phyloP scores from a whole-genome alignment of 192 early-diverging fungal genomes.

The Gigaspora rosea region DNA sequence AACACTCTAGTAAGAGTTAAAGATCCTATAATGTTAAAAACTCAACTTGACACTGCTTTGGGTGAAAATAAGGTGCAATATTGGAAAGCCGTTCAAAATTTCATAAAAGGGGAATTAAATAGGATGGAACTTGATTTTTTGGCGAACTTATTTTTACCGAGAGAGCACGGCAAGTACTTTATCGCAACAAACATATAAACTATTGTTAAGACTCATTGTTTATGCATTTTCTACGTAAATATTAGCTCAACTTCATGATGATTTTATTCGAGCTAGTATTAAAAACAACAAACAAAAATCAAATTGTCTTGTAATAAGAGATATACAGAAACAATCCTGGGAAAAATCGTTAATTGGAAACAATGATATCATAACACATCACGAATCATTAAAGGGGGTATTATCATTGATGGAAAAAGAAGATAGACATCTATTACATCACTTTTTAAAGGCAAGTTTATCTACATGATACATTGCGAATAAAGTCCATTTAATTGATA shows the following conservation, averaged over 20 bases:
- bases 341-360: neutral
- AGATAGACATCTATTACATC: neutral
- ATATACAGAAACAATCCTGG: neutral
- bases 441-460: neutral
- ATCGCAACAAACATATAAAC: neutral
- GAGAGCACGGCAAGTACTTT: neutral
- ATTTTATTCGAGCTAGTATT: conserved; percentile 9
- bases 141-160: neutral
- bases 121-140: conserved; percentile 2
- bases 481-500: neutral
- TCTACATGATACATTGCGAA: neutral
- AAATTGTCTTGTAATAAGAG: neutral
- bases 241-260: conserved; percentile 10
- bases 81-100: neutral
- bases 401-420: conserved; percentile 1
- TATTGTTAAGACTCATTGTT: neutral
- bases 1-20: neutral
- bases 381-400: neutral
- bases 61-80: conserved; percentile 2
- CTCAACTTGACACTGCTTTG: neutral
- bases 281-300: neutral
- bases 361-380: neutral
- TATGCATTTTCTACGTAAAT: neutral
- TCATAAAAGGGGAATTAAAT: conserved; percentile 10
- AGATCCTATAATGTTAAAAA: conserved; percentile 8